Evolutionary conservation across 2,329 filamentous ascomycete species (phyloP).

Genomic region (Sarocladium kiliense): DNA sequence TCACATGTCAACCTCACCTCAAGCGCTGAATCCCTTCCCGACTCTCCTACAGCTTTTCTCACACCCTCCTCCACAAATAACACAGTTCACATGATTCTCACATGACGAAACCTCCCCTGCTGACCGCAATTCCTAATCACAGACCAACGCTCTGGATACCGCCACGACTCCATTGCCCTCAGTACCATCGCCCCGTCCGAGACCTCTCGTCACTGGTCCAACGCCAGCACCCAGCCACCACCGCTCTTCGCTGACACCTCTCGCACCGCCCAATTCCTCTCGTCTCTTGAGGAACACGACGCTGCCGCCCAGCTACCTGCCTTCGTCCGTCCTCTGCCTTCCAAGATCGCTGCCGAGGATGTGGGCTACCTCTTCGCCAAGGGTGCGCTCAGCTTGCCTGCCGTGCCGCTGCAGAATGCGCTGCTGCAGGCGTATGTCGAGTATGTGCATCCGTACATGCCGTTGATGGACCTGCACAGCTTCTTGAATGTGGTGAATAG

Average conservation of each 20-base stretch:
- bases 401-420: constrained; percentile 66
- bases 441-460: constrained; percentile 93
- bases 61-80: neutral
- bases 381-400: constrained; percentile 75
- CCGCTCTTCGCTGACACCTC: constrained; percentile 29
- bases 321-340: constrained; percentile 76
- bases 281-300: constrained; percentile 43
- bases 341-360: constrained; percentile 74
- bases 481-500: constrained; percentile 56
- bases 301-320: constrained; percentile 45
- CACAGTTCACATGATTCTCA: neutral
- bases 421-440: constrained; percentile 79
- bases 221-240: constrained; percentile 10
- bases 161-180: constrained; percentile 25
- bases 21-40: constrained; percentile 8
- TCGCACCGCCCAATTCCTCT: constrained; percentile 38
- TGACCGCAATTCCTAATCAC: constrained; percentile 24
- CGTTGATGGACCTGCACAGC: constrained; percentile 66
- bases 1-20: constrained; percentile 11
- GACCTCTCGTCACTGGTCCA: constrained; percentile 6
- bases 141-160: constrained; percentile 34
- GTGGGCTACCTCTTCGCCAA: constrained; percentile 78
- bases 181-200: constrained; percentile 20
- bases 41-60: neutral
- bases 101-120: constrained; percentile 9